Conservation (phyloP, 257 asterid species). For the Solanum chmielewskii region DNA sequence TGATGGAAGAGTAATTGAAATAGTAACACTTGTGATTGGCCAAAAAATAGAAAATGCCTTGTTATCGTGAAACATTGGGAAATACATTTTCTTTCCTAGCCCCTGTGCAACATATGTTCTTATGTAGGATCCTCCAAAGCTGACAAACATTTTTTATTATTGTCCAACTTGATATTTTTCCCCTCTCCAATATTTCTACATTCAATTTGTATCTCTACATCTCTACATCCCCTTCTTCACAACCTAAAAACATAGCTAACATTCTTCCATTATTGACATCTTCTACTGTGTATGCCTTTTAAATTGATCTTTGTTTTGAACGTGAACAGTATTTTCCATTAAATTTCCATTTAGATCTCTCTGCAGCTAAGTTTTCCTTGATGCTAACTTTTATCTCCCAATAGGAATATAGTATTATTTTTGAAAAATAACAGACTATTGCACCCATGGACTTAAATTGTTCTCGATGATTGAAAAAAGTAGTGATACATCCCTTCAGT, state of each 20-base stretch:
- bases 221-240: not conserved
- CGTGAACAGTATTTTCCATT: not conserved
- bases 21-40: too few species aligned
- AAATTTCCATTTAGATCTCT: not conserved
- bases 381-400: not conserved
- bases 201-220: not conserved
- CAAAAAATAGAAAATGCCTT: too few species aligned
- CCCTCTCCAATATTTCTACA: not conserved
- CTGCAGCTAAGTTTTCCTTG: too few species aligned
- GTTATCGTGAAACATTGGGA: too few species aligned
- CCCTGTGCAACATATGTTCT: too few species aligned
- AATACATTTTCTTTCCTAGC: too few species aligned
- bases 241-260: not conserved
- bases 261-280: not conserved
- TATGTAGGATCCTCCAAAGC: too few species aligned
- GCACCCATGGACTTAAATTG: not conserved
- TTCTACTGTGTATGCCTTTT: not conserved
- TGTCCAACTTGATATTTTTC: not conserved
- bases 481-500: not conserved
- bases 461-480: accelerated
- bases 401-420: not conserved
- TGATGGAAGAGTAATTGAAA: too few species aligned
- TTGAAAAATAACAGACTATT: not conserved
- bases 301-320: not conserved
- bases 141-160: too few species aligned